These are phyloP conservation scores for Penicillium brasilianum DNA, from an alignment of 2,329 filamentous ascomycete species.

Conservation along the genomic window DNA sequence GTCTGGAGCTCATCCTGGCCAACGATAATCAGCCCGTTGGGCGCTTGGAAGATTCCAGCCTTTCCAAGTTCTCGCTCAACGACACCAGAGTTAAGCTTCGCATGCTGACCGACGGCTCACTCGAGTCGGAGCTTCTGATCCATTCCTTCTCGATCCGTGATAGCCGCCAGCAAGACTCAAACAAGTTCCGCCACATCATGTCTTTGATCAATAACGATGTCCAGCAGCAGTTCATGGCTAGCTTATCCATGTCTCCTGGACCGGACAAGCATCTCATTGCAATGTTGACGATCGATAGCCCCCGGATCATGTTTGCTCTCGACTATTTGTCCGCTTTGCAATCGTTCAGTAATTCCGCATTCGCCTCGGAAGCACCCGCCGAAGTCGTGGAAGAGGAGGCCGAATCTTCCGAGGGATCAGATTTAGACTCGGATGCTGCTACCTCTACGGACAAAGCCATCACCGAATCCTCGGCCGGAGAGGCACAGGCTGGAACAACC, in stretches of 20 bases:
- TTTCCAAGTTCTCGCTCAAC: conserved; percentile 93
- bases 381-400: conserved; percentile 39
- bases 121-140: conserved; percentile 92
- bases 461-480: conserved; percentile 32
- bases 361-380: conserved; percentile 59
- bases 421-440: conserved; percentile 39
- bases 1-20: conserved; percentile 82
- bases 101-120: conserved; percentile 87
- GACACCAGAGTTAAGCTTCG: conserved; percentile 89
- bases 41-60: conserved; percentile 75
- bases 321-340: conserved; percentile 94
- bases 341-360: conserved; percentile 75
- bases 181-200: conserved; percentile 99
- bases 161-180: conserved; percentile 83
- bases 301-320: conserved; percentile 89
- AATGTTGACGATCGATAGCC: conserved; percentile 92
- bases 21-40: conserved; percentile 77
- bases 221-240: conserved; percentile 96
- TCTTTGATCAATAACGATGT: conserved; percentile 92
- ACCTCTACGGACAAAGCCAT: conserved; percentile 35
- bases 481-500: conserved; percentile 59
- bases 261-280: conserved; percentile 81
- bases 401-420: conserved; percentile 44
- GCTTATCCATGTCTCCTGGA: conserved; percentile 87
- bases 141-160: conserved; percentile 95